These are phyloP conservation scores for Lenzites betulinus DNA, from an alignment of 768 basidiomycete species.

Conservation along the genomic window DNA sequence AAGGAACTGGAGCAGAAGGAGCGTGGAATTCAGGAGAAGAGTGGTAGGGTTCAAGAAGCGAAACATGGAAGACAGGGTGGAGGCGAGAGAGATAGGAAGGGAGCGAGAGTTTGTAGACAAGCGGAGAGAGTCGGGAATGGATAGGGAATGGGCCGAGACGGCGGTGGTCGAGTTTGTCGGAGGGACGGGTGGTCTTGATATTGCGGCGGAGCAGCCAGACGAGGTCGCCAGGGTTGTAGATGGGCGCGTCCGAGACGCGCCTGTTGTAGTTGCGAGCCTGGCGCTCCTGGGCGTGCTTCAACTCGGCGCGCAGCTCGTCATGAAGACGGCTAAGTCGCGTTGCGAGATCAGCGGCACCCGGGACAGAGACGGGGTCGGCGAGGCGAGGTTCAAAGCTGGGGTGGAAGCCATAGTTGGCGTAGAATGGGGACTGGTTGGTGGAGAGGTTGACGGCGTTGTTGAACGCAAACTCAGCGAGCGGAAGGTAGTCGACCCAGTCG, in stretches of 20 bases:
- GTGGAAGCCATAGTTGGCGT: too few relatives aligned
- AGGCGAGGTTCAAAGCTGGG: too few relatives aligned
- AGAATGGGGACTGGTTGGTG: conserved; percentile 26
- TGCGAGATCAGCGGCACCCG: conserved; percentile 35
- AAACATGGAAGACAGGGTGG: conserved; percentile 43
- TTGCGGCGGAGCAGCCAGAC: conserved; percentile 43
- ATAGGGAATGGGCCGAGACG: neutral
- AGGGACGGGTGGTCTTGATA: conserved; percentile 43
- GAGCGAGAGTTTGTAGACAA: conserved; percentile 33
- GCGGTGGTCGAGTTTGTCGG: conserved; percentile 36
- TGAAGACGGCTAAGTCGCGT: conserved; percentile 35
- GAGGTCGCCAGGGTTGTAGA: conserved; percentile 34
- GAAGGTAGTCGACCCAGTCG: too few relatives aligned
- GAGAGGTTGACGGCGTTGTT: conserved; percentile 40
- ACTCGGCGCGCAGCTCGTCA: conserved; percentile 36
- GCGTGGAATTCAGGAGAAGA: conserved; percentile 37
- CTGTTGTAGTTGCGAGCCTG: conserved; percentile 34
- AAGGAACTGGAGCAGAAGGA: conserved; percentile 20
- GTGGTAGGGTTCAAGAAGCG: conserved; percentile 29
- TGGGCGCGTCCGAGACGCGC: conserved; percentile 29
- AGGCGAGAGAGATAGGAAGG: conserved; percentile 35
- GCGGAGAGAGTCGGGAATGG: conserved; percentile 7
- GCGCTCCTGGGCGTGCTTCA: conserved; percentile 32
- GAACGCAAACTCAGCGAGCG: conserved; percentile 42
- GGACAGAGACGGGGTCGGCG: too few relatives aligned